Evolutionary conservation across 306 rosid genomes (phyloP), one percentile per base, ranked within the genome.

Genomic region (Malus asiatica): DNA sequence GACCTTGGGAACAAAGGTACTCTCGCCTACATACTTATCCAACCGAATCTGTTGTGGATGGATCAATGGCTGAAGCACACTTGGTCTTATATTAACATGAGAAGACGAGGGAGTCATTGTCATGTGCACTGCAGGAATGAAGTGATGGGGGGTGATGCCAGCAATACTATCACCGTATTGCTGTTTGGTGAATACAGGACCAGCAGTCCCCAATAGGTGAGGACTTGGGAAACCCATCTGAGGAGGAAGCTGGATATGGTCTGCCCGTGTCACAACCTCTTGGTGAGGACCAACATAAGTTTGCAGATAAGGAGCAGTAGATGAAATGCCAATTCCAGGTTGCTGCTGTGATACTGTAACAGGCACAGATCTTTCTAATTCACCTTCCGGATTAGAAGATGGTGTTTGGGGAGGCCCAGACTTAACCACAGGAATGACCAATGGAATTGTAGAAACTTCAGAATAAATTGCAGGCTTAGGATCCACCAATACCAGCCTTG

Each of bases 11-110:
- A 83, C 87, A 76, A 86, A 84, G 68, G 88, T 32, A 74, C 78
- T 91, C 69, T 89, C 89, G 55, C 90, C 86, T 42, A 44, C 82
- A 76, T 82, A 91, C 78, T 77, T 88, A 66, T 90, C 92, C 72
- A 86, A 52, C 79, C 52, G 87, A 76, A 81, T 79, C 58, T 84
- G 90, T 53, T 86, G 93, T 5, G 78, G 86, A 77, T 86, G 98
- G 81, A 84, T 68, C 72, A 84, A 32, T 18, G 78, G 81, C 74
- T 82, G 93, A 70, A 81, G 70, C 71, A 82, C 66, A 83, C 82
- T 90, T 25, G 88, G 79, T 66, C 92, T 87, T 55, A 85, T 74
- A 81, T 77, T 79, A 78, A 66, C 79, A 72, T 83, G 86, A 76
- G 93, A 84, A 76, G 89, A 67, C 16, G 93, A 70, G 65, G 84